These are phyloP conservation scores for Fusarium sp. DNA, from an alignment of 2,329 filamentous ascomycete genomes.

Conservation along the genomic window DNA sequence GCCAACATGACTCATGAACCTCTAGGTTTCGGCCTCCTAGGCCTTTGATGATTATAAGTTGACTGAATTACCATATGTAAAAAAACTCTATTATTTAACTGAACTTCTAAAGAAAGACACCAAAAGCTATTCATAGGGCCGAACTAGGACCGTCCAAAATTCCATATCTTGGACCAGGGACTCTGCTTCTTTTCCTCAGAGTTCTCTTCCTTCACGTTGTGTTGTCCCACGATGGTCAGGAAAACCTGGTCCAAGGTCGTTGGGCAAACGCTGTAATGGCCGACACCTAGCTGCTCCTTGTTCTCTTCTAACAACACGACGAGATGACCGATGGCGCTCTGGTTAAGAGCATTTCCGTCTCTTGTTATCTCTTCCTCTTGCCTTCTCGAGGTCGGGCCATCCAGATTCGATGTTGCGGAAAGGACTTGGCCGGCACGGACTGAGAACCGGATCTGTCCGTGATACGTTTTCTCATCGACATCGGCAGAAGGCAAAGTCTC, in stretches of 20 bases:
- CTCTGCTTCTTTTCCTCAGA: constrained; percentile 57
- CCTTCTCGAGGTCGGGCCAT: constrained; percentile 31
- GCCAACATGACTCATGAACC: background rate
- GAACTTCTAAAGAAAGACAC: background rate
- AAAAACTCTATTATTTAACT: background rate
- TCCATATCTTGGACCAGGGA: constrained; percentile 43
- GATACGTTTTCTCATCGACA: constrained; percentile 81
- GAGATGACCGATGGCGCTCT: constrained; percentile 74
- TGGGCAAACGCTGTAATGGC: constrained; percentile 88
- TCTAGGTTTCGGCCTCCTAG: background rate
- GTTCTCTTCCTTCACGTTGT: constrained; percentile 83
- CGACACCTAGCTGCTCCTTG: constrained; percentile 76
- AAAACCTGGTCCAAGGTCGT: constrained; percentile 95
- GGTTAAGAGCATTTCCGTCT: constrained; percentile 48
- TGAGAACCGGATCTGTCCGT: constrained; percentile 89
- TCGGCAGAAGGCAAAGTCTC: constrained; percentile 72
- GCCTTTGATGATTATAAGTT: background rate
- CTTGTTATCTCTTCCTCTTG: constrained; percentile 43
- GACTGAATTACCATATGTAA: background rate
- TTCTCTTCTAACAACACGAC: constrained; percentile 81
- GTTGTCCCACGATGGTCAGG: constrained; percentile 82
- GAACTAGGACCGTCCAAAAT: constrained; percentile 33
- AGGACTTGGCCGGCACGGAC: constrained; percentile 68
- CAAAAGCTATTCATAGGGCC: background rate
- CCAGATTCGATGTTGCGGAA: constrained; percentile 41